Evolutionary conservation across 495 filamentous ascomycete genomes (phyloP), one percentile per base, ranked within the genome.

Genomic region (Antarctomyces pellizariae): DNA sequence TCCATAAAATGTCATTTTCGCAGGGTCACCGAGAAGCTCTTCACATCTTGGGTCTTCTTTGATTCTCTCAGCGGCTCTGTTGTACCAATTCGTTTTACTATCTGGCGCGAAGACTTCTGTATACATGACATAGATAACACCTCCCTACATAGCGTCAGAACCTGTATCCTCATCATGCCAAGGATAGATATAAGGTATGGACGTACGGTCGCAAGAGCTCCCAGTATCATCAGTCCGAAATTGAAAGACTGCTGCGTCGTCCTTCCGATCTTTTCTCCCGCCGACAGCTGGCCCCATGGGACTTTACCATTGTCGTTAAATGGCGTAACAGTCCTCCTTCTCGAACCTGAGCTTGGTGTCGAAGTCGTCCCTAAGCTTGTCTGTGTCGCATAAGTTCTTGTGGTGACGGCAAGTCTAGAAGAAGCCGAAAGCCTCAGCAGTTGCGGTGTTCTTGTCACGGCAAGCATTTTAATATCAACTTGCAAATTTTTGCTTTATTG

Each of bases 191-290:
- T 5, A 16, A 15, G 13, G 26, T 24, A 10, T 7, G 12, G 11
- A 27, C 57, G 19, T 49, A 80, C 78, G 20, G 83, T 91, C 30
- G 80, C 44, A 8, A 68, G 59, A 12, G 77, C 47, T 18, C 89
- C 86, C 3, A 71, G 54, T 5, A 84, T 28, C 2, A 95, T 64
- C 19, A 90, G 47, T 30, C 69, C 56, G 16, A 91, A 66, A 53
- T 91, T 95, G 48, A 86, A 70, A 7, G 74, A 69, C 38, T 93
- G 86, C 45, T 91, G 83, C 7, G 79, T 78, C 13, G 84, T 75
- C 22, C 89, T 67, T 26, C 70, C 71, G 4, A 69, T 68, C 44
- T 93, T 95, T 47, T 93, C 83, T 25, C 54, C 43, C 0, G 50
- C 45, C 7, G 65, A 75, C 17, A 97, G 59, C 15, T 83, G 58